Evolutionary conservation across 257 asterid genomes (phyloP), one percentile per base, ranked within the genome.

Genomic region (Gentiana straminea): DNA sequence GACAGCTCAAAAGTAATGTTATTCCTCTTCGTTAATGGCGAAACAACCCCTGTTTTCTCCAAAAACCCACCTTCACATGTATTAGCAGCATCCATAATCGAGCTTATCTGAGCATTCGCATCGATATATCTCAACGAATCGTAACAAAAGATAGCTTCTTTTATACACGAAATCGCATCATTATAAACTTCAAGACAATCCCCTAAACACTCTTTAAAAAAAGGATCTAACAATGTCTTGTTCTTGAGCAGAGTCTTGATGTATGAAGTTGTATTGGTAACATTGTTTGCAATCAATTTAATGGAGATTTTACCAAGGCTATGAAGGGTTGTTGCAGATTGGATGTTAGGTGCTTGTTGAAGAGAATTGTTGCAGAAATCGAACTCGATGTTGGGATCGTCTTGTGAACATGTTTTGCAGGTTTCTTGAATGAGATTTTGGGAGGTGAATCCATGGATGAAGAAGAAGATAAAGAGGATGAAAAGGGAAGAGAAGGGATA

Each of bases 31-130:
- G 69, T 77, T 34, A 87, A 53, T 1, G 90, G 90, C 33, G 94
- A 84, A 34, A 63, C 81, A 4, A 45, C 73, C 3, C 83, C 83
- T 2, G 3, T 12, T 52, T 63, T 61, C 58, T 82, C 95, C 15
- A 35, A 54, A 52, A 82, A 88, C 0, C 85, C 91, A 8, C 81
- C 83, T 58, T 88, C 91, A 36, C 97, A 88, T 0, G 89, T 81
- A 0, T 81, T 71, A 0, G 89, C 55, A 10, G 75, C 82, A 35
- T 73, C 86, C 81, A 77, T 51, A 8, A 85, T 33, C 32, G 94
- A 54, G 13, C 79, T 74, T 13, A 85, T 57, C 62, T 70, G 66
- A 2, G 79, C 11, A 8, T 79, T 79, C 1, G 92, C 86, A 34
- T 83, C 97, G 0, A 46, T 65, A 5, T 60, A 82, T 13, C 41